A percentile compares a stretch with the other conserved stretches of the same genome.
These are phyloP conservation scores for Corymbia maculata DNA, from an alignment of 345 rosid species.

Conservation along the genomic window DNA sequence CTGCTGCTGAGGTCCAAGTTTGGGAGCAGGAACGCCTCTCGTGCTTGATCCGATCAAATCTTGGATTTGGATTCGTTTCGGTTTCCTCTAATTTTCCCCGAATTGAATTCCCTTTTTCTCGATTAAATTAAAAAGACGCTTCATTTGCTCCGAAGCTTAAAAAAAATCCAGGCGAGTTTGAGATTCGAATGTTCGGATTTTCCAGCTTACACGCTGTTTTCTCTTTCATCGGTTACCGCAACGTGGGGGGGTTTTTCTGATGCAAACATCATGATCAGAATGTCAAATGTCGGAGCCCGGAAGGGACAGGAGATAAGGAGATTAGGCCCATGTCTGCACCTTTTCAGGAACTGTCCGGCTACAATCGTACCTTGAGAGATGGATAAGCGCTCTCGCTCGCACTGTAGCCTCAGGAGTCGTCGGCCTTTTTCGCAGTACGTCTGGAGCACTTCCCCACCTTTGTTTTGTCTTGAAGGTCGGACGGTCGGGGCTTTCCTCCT, in stretches of 20 bases:
- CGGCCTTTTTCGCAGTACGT: background rate
- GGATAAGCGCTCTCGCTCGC: background rate
- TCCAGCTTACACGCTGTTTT: background rate
- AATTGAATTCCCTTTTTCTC: background rate
- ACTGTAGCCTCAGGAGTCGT: background rate
- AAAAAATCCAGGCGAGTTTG: background rate
- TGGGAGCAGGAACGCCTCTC: background rate
- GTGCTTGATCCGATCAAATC: background rate
- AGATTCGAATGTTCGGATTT: background rate
- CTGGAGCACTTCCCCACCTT: background rate
- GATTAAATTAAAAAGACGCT: background rate
- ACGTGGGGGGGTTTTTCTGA: background rate
- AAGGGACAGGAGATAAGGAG: background rate
- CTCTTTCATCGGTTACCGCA: background rate
- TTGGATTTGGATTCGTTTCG: background rate
- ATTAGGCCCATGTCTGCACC: background rate
- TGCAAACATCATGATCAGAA: background rate
- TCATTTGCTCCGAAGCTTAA: background rate
- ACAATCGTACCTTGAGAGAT: background rate
- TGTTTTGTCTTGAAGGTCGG: background rate
- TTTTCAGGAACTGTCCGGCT: background rate
- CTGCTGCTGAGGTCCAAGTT: slow-evolving; percentile 21
- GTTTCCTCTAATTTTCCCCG: background rate
- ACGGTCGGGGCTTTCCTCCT: background rate
- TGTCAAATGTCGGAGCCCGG: background rate